These are phyloP conservation scores for Verticillium zaregamsianum DNA, from an alignment of 2,329 filamentous ascomycete genomes.

Conservation along the genomic window DNA sequence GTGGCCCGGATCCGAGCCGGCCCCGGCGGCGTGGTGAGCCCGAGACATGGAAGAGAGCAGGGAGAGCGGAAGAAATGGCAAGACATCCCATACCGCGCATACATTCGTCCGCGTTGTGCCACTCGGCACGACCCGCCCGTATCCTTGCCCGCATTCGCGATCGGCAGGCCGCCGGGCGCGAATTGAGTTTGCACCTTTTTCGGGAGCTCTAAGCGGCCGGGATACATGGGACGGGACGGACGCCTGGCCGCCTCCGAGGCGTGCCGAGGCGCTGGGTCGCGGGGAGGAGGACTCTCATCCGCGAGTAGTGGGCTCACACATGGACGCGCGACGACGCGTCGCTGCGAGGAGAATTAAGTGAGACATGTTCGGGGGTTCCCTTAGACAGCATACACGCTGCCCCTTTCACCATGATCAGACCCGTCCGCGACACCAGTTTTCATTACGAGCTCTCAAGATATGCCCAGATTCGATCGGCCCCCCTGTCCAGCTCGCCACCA, in stretches of 20 bases:
- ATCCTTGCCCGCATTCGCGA: background rate
- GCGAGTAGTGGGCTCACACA: too few relatives aligned
- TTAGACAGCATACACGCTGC: background rate
- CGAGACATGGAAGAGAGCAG: too few relatives aligned
- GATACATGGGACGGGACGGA: background rate
- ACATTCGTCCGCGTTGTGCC: background rate
- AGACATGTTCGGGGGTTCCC: background rate
- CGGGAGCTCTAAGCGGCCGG: background rate
- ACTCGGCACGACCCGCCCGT: background rate
- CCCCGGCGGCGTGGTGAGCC: too few relatives aligned
- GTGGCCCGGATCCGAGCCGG: too few relatives aligned
- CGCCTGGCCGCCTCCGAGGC: background rate
- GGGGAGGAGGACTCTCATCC: too few relatives aligned
- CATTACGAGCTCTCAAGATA: background rate
- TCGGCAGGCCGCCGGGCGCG: background rate
- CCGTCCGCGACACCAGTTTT: background rate
- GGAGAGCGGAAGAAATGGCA: background rate
- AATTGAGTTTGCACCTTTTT: background rate
- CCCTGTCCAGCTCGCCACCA: background rate
- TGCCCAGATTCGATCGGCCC: background rate
- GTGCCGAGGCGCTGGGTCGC: background rate
- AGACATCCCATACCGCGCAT: constrained; percentile 1
- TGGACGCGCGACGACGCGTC: too few relatives aligned
- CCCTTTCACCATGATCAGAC: background rate
- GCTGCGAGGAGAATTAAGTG: too few relatives aligned